These are phyloP conservation scores for Diaporthe citriasiana DNA, from an alignment of 2,329 filamentous ascomycete species.

Conservation along the genomic window DNA sequence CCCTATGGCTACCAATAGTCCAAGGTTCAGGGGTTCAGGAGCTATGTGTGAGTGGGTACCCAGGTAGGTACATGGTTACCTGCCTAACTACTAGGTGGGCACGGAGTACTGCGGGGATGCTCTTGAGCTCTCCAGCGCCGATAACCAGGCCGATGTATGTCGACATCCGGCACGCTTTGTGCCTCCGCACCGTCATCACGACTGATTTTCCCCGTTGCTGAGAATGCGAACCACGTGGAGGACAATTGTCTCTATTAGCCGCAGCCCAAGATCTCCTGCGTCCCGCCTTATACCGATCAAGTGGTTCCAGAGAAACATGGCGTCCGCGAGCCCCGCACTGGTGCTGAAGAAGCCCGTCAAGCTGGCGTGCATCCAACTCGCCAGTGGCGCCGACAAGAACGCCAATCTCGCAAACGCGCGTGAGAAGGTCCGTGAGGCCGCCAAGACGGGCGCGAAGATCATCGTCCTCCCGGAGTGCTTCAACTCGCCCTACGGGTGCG, in stretches of 20 bases:
- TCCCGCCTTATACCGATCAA: slow-evolving; percentile 40
- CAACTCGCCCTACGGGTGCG: slow-evolving; percentile 95
- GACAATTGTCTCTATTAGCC: slow-evolving; percentile 32
- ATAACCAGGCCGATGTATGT: slow-evolving; percentile 15
- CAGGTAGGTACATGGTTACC: background rate
- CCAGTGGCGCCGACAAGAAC: slow-evolving; percentile 85
- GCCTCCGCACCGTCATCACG: background rate
- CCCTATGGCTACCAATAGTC: background rate
- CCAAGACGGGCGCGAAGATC: slow-evolving; percentile 81
- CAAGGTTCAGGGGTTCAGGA: slow-evolving; percentile 10
- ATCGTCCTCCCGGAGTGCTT: slow-evolving; percentile 98
- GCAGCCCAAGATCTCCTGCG: slow-evolving; percentile 22
- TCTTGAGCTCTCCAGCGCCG: slow-evolving; percentile 31
- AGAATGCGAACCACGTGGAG: slow-evolving; percentile 40
- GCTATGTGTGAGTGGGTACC: background rate
- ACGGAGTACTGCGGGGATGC: slow-evolving; percentile 32
- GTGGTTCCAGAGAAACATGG: slow-evolving; percentile 51
- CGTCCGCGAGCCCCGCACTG: slow-evolving; percentile 56
- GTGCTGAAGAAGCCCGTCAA: slow-evolving; percentile 81
- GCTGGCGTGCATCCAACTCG: slow-evolving; percentile 85
- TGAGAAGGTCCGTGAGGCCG: slow-evolving; percentile 85
- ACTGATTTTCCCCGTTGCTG: background rate
- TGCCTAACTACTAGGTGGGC: background rate
- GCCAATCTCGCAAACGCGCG: slow-evolving; percentile 87
- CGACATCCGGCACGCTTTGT: slow-evolving; percentile 1